phyloP scores from a whole-genome alignment of 441 rosid genomes.

The Viola pubescens region DNA sequence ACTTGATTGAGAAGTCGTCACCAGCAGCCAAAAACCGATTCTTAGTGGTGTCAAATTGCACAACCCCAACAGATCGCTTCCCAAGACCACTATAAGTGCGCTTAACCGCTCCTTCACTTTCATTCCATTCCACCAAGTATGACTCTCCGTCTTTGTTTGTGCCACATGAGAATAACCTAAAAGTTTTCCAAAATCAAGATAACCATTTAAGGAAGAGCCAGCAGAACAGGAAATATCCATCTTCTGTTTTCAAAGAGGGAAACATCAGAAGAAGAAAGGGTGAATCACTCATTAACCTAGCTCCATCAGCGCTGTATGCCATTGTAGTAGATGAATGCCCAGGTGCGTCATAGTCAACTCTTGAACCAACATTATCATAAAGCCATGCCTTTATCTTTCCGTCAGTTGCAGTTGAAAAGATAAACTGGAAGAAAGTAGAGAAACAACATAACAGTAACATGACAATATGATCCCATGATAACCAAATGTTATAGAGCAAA shows the following conservation, averaged over 20 bases:
- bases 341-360: slow-evolving; percentile 83
- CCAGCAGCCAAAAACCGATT: slow-evolving; percentile 71
- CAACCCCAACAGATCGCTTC: slow-evolving; percentile 52
- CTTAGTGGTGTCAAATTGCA: slow-evolving; percentile 74
- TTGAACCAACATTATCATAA: slow-evolving; percentile 60
- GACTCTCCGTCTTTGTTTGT: slow-evolving; percentile 76
- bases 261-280: slow-evolving; percentile 10
- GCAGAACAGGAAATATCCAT: slow-evolving; percentile 8
- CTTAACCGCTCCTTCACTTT: slow-evolving; percentile 74
- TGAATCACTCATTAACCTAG: slow-evolving; percentile 37
- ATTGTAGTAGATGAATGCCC: slow-evolving; percentile 63
- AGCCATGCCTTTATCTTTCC: slow-evolving; percentile 88
- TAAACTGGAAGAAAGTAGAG: slow-evolving; percentile 36
- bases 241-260: slow-evolving; percentile 2
- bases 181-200: slow-evolving; percentile 14
- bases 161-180: slow-evolving; percentile 72
- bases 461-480: too few relatives aligned
- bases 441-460: slow-evolving; percentile 2
- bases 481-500: too few relatives aligned
- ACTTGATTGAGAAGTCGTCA: slow-evolving; percentile 57
- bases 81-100: slow-evolving; percentile 58
- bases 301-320: slow-evolving; percentile 80
- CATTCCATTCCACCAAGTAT: slow-evolving; percentile 79
- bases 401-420: slow-evolving; percentile 72
- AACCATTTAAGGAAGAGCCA: slow-evolving; percentile 4